A percentile compares a stretch with the other conserved stretches of the same genome.
phyloP scores from a whole-genome alignment of 83 land plant genomes.

The Thuja plicata region DNA sequence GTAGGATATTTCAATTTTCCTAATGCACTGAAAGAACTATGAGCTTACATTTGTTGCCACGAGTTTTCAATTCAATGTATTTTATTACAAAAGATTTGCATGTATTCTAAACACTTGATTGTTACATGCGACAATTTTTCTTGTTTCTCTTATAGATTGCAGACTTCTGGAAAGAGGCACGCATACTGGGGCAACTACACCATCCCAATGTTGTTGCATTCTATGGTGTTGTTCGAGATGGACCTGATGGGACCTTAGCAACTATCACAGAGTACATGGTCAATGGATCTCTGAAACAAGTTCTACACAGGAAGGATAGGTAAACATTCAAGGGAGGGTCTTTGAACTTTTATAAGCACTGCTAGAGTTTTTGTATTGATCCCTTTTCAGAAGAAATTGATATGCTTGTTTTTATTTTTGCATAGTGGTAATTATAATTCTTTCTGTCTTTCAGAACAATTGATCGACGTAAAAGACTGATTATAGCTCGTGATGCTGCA shows the following conservation, averaged over 20 bases:
- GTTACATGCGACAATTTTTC: background rate
- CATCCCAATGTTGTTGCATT: conserved; percentile 35
- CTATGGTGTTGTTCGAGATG: conserved; percentile 30
- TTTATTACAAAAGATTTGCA: background rate
- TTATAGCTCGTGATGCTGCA: conserved; percentile 38
- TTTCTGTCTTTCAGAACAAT: conserved; percentile 15
- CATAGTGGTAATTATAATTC: background rate
- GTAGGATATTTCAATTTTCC: background rate
- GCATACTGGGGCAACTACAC: conserved; percentile 18
- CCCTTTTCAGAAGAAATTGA: background rate
- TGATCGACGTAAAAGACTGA: conserved; percentile 31
- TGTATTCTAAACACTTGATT: background rate
- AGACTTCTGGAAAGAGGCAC: conserved; percentile 27
- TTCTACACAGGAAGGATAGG: conserved; percentile 26
- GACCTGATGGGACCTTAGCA: conserved; percentile 26
- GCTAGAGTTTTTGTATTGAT: background rate
- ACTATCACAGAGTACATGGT: conserved; percentile 35
- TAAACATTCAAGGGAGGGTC: background rate
- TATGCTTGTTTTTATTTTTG: background rate
- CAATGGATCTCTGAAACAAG: conserved; percentile 33
- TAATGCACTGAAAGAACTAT: background rate
- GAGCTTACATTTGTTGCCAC: background rate
- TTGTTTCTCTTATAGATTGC: conserved; percentile 3
- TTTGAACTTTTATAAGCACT: background rate
- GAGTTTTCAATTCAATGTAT: background rate